Evolutionary conservation across 1,139 yeast species (phyloP), one percentile per base, ranked within the genome.

Genomic region (Taphrina betulina): DNA sequence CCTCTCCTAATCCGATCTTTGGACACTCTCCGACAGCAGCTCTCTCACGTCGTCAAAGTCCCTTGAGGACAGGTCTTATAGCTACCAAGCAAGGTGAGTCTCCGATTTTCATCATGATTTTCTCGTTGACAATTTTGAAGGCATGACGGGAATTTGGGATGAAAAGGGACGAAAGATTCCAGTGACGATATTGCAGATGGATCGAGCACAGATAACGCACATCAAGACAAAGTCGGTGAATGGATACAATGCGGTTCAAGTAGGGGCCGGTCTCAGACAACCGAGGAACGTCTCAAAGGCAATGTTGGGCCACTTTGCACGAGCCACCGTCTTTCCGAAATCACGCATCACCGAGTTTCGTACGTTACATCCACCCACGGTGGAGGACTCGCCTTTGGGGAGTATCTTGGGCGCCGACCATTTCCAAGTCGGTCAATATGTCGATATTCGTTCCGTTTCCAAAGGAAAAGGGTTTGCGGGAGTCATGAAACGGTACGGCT

Each of bases 391-490:
- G 52, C 86, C 90, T 10, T 72, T 83, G 5, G 97, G 97, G 2
- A 81, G 92, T 2, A 81, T 82, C 64, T 71, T 92, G 57, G 79
- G 75, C 58, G 96, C 96, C 0, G 89, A 87, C 66, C 92, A 84
- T 70, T 90, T 92, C 69, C 78, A 81, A 57, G 77, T 75, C 17
- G 98, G 97, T 23, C 95, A 88, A 69, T 78, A 75, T 61, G 92
- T 92, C 24, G 98, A 92, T 68, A 74, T 87, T 53, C 78, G 82
- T 66, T 85, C 90, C 12, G 76, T 78, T 19, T 77, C 94, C 48
- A 92, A 89, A 70, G 99, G 98, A 73, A 92, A 94, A 72, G 99
- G 99, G 14, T 88, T 88, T 70, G 89, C 92, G 19, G 99, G 99
- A 80, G 98, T 92, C 19, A 92, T 92, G 96, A 92, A 92, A 71